phyloP scores from a whole-genome alignment of 2,329 filamentous ascomycete genomes.

The Seiridium cupressi region DNA sequence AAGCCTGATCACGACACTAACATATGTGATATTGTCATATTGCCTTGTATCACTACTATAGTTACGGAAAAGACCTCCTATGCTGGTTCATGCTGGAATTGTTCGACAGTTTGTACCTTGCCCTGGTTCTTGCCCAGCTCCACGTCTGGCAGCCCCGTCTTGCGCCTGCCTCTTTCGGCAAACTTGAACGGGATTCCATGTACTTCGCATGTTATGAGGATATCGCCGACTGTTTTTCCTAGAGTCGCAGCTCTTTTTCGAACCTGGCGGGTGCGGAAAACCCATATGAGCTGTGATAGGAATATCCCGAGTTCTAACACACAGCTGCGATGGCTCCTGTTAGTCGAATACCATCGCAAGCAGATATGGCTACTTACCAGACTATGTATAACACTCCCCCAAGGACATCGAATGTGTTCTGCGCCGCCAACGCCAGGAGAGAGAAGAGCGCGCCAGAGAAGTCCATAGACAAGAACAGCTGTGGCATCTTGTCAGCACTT shows the following conservation, averaged over 20 bases:
- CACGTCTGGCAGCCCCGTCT: neutral
- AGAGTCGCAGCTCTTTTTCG: slow-evolving; percentile 48
- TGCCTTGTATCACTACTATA: too few relatives aligned
- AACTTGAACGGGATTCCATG: slow-evolving; percentile 32
- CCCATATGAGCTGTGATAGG: slow-evolving; percentile 56
- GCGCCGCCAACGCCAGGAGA: slow-evolving; percentile 59
- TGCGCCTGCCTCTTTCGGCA: slow-evolving; percentile 24
- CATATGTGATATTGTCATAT: too few relatives aligned
- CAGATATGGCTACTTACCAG: slow-evolving; percentile 41
- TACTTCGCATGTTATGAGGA: slow-evolving; percentile 34
- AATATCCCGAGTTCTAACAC: slow-evolving; percentile 61
- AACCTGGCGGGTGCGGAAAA: slow-evolving; percentile 50
- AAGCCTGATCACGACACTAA: too few relatives aligned
- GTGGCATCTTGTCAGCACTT: neutral
- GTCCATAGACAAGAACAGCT: slow-evolving; percentile 58
- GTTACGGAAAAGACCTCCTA: too few relatives aligned
- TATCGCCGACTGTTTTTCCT: slow-evolving; percentile 55
- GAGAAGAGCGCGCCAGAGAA: slow-evolving; percentile 62
- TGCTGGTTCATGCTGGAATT: neutral
- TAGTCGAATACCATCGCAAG: too few relatives aligned
- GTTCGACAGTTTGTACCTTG: neutral
- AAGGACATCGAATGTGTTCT: slow-evolving; percentile 59
- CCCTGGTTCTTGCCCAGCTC: neutral
- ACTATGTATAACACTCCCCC: slow-evolving; percentile 60
- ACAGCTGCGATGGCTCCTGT: slow-evolving; percentile 34